Percentiles rank a stretch among this genome's conserved stretches.
phyloP scores from a whole-genome alignment of 306 rosid genomes.

The Hippophae gyantsensis region DNA sequence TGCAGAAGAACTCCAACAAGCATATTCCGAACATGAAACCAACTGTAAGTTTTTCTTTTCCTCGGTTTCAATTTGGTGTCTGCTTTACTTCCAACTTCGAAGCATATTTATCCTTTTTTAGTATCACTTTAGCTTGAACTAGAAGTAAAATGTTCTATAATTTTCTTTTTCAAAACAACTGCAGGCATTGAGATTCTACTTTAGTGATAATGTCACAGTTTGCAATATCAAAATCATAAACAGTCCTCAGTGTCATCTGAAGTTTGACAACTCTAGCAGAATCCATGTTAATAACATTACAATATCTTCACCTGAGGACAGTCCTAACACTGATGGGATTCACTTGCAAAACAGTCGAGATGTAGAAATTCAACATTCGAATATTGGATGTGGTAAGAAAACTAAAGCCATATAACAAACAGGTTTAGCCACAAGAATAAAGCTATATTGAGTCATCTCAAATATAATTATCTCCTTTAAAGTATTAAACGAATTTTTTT shows the following conservation, averaged over 20 bases:
- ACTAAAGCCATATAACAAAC: background rate
- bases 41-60: constrained; percentile 41
- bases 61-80: background rate
- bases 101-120: background rate
- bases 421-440: background rate
- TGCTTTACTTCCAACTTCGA: background rate
- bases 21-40: constrained; percentile 53
- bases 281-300: constrained; percentile 55
- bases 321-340: constrained; percentile 93
- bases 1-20: constrained; percentile 41
- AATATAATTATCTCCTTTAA: background rate
- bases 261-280: constrained; percentile 65
- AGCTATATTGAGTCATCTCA: no score
- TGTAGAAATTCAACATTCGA: constrained; percentile 67
- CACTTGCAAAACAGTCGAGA: constrained; percentile 84
- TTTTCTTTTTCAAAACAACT: background rate
- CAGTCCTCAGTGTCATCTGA: constrained; percentile 87
- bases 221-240: constrained; percentile 55
- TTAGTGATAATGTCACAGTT: constrained; percentile 48
- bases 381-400: constrained; percentile 55
- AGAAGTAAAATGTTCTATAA: background rate
- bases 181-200: constrained; percentile 87
- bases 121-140: background rate
- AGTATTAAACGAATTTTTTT: no score
- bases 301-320: constrained; percentile 66